Base-by-base conservation (phyloP, 228 moss, liverwort and hornwort species). In the Sphagnum magellanicum region DNA sequence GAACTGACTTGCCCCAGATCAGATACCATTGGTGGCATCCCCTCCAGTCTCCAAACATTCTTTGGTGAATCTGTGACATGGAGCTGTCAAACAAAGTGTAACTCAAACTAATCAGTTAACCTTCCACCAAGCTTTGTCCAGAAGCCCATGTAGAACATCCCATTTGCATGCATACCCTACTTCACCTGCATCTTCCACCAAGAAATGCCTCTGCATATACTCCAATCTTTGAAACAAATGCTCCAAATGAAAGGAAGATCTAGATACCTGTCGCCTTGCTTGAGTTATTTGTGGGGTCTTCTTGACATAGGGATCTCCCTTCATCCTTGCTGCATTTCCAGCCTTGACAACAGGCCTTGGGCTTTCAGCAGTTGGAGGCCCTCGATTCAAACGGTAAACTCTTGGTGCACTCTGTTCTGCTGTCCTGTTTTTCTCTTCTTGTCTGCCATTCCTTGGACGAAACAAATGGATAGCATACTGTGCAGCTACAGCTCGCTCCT, bases 381-480 rank as follows among this genome's bases (percentile, higher is more conserved):
- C 77, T 6, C 90, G 90, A 16, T 79, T 79, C 68, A 83, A 61
- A 51, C 88, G 83, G 32, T 75, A 58, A 53, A 76, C 63, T 83
- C 84, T 81, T 0, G 91, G 72, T 67, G 79, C 58, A 14, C 70
- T 63, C 71, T 67, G 89, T 50, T 89, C 85, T 12, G 86, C 65
- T 69, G 88, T 48, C 14, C 68, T 60, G 53, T 53, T 63, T 16
- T 69, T 14, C 66, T 75, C 92, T 7, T 77, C 89, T 64, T 70
- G 71, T 67, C 76, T 67, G 48, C 89, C 32, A 6, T 71, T 64
- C 58, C 87, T 83, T 5, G 85, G 81, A 68, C 81, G 79, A 9
- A 85, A 50, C 63, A 84, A 65, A 70, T 92, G 91, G 0, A 84
- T 84, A 8, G 88, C 88, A 71, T 90, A 96, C 53, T 92, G 92